Conservation (phyloP, 495 filamentous ascomycete species). For the Penicillium lagena region DNA sequence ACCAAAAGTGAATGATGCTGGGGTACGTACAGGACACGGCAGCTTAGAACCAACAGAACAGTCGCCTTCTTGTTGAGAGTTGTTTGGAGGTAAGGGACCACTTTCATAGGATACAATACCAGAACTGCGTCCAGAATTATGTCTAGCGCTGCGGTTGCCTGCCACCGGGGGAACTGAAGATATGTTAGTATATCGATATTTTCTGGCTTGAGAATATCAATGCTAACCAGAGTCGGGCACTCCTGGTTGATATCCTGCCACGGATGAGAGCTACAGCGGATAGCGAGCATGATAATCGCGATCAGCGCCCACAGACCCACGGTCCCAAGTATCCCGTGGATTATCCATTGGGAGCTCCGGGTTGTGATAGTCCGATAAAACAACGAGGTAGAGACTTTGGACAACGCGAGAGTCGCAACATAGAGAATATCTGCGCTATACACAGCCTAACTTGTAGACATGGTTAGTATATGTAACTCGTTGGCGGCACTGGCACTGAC, state of each 20-base stretch:
- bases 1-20: background rate
- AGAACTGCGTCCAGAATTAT: constrained; percentile 16
- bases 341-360: constrained; percentile 10
- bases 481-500: background rate
- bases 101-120: constrained; percentile 7
- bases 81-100: constrained; percentile 14
- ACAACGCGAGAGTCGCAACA: constrained; percentile 9
- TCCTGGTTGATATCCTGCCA: constrained; percentile 13
- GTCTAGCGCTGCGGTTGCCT: constrained; percentile 17
- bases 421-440: constrained; percentile 16
- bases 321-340: constrained; percentile 2
- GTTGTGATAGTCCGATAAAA: constrained; percentile 12
- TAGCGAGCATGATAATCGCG: constrained; percentile 8
- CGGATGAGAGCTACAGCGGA: constrained; percentile 9
- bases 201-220: background rate
- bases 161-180: constrained; percentile 20
- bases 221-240: constrained; percentile 8
- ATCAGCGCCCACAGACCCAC: constrained; percentile 9
- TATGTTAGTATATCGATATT: background rate
- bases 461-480: background rate
- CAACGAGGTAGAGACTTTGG: constrained; percentile 7
- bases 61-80: constrained; percentile 9
- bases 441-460: background rate
- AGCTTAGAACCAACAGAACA: constrained; percentile 13
- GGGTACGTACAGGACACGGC: constrained; percentile 16